These are phyloP conservation scores for Talinum fruticosum DNA, from an alignment of 148 eudicot genomes.

Conservation along the genomic window DNA sequence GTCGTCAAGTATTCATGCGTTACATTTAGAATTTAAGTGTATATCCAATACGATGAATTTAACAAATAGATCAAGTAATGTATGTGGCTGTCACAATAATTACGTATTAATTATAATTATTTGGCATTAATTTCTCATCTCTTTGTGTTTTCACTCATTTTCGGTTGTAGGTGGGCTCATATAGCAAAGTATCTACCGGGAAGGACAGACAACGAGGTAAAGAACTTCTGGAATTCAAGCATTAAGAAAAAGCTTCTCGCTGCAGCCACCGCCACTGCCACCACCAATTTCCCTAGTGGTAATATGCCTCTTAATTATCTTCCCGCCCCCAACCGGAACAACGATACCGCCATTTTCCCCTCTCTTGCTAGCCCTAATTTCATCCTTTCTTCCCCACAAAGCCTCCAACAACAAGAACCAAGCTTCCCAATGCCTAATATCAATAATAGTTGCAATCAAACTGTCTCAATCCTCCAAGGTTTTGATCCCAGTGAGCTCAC, in stretches of 20 bases:
- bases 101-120: not conserved
- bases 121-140: not conserved
- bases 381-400: constrained; percentile 16
- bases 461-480: constrained; percentile 18
- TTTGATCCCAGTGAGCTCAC: constrained; percentile 16
- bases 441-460: constrained; percentile 14
- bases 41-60: not conserved
- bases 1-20: not conserved
- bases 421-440: constrained; percentile 7
- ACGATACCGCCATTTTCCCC: constrained; percentile 9
- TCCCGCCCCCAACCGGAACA: constrained; percentile 11
- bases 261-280: constrained; percentile 16
- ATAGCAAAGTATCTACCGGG: constrained; percentile 89
- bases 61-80: not conserved
- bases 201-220: constrained; percentile 93
- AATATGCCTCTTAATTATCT: constrained; percentile 26
- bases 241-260: constrained; percentile 75
- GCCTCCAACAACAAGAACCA: not conserved
- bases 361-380: constrained; percentile 19
- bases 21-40: not conserved
- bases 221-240: constrained; percentile 94
- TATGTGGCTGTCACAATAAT: not conserved
- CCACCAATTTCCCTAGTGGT: constrained; percentile 21
- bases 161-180: constrained; percentile 68
- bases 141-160: not conserved